Conservation (phyloP, 1,284 basidiomycete genomes). For the Trichosporon coremiiforme region DNA sequence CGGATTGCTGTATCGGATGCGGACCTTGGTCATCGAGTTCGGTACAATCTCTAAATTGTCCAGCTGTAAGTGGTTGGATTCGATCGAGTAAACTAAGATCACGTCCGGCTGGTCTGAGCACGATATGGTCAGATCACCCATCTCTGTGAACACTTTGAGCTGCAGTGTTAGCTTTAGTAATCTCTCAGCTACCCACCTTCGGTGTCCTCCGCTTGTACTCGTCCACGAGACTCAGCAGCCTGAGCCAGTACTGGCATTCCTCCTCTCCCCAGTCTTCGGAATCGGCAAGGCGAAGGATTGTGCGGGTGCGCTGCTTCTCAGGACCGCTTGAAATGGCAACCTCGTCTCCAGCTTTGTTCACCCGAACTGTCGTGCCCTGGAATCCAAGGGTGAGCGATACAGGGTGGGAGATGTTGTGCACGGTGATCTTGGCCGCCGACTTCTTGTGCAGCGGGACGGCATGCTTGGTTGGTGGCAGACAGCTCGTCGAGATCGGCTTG, state of each 20-base stretch:
- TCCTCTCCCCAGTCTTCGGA: constrained; percentile 27
- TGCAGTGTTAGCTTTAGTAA: constrained; percentile 25
- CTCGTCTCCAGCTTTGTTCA: constrained; percentile 9
- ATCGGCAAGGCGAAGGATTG: constrained; percentile 14
- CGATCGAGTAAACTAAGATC: constrained; percentile 14
- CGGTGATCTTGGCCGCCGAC: constrained; percentile 15
- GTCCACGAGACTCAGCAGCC: constrained; percentile 33
- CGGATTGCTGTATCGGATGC: constrained; percentile 33
- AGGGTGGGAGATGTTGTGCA: constrained; percentile 14
- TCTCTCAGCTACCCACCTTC: constrained; percentile 34
- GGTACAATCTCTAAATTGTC: constrained; percentile 13
- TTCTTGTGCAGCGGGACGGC: constrained; percentile 13
- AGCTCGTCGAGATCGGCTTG: constrained; percentile 15
- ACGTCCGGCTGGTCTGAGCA: constrained; percentile 46
- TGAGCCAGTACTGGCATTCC: constrained; percentile 37
- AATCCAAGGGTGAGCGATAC: constrained; percentile 12
- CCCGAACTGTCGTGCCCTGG: constrained; percentile 15
- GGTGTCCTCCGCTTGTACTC: constrained; percentile 40
- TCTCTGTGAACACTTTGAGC: constrained; percentile 43
- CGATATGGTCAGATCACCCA: constrained; percentile 43
- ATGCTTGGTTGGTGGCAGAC: constrained; percentile 7
- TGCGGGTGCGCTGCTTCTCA: constrained; percentile 13
- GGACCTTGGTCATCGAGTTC: constrained; percentile 24
- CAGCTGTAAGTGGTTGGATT: constrained; percentile 1
- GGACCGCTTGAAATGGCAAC: constrained; percentile 14